Evolutionary conservation across 352 stramenopile species (phyloP).

Genomic region (Globisporangium cylindrosporum): DNA sequence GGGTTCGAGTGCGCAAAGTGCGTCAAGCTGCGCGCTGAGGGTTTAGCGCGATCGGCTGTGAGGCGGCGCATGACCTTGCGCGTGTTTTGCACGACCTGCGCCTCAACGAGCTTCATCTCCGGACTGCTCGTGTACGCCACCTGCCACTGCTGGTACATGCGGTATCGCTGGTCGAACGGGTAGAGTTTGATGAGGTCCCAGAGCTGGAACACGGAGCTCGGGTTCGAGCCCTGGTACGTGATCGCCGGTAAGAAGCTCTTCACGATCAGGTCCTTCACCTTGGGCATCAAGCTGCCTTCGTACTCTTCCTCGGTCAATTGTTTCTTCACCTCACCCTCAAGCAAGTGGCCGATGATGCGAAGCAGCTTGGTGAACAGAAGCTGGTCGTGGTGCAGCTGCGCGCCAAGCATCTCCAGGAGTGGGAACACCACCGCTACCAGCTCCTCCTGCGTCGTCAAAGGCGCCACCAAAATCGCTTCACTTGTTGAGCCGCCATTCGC

Average conservation of each 20-base stretch:
- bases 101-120: conserved; percentile 66
- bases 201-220: conserved; percentile 71
- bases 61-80: conserved; percentile 78
- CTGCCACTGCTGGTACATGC: conserved; percentile 80
- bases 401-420: conserved; percentile 62
- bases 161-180: conserved; percentile 76
- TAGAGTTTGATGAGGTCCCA: conserved; percentile 82
- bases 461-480: conserved; percentile 27
- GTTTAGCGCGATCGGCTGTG: conserved; percentile 76
- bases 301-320: conserved; percentile 7
- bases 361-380: conserved; percentile 76
- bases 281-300: conserved; percentile 18
- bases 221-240: conserved; percentile 72
- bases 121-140: conserved; percentile 52
- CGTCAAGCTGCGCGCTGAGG: conserved; percentile 69
- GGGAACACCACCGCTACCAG: conserved; percentile 51
- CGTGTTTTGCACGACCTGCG: conserved; percentile 65
- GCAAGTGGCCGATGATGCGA: conserved; percentile 50
- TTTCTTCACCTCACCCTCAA: conserved; percentile 38
- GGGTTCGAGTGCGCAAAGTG: conserved; percentile 93
- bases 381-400: conserved; percentile 64
- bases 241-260: conserved; percentile 71
- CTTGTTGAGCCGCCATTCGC: background rate
- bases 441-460: conserved; percentile 34
- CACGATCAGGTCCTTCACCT: conserved; percentile 52